These are phyloP conservation scores for Dillenia suffruticosa DNA, from an alignment of 164 flowering plant genomes.

Conservation along the genomic window DNA sequence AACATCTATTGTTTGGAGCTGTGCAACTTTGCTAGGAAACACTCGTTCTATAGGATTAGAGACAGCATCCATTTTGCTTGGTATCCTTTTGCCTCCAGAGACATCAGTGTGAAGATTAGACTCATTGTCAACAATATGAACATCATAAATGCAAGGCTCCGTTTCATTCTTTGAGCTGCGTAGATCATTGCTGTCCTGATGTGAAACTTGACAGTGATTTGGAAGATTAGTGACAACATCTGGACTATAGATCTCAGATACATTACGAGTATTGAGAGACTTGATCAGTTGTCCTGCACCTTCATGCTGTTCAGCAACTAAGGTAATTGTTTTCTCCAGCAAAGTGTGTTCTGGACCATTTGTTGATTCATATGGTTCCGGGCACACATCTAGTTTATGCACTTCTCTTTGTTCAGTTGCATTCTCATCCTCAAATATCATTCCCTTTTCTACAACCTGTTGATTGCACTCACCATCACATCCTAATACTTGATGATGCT, in stretches of 20 bases:
- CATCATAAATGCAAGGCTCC: conserved; percentile 48
- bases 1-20: conserved; percentile 9
- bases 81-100: conserved; percentile 14
- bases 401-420: conserved; percentile 13
- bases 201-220: conserved; percentile 13
- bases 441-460: conserved; percentile 44
- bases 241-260: conserved; percentile 13
- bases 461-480: conserved; percentile 11
- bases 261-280: conserved; percentile 10
- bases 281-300: conserved; percentile 7
- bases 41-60: conserved; percentile 11
- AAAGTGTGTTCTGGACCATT: conserved; percentile 11
- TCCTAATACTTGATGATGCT: conserved; percentile 5
- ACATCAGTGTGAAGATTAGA: conserved; percentile 8
- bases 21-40: conserved; percentile 18
- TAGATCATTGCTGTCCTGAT: not conserved
- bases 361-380: conserved; percentile 3
- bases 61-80: conserved; percentile 5
- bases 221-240: conserved; percentile 12
- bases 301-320: conserved; percentile 21
- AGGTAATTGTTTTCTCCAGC: conserved; percentile 15
- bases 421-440: conserved; percentile 22
- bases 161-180: conserved; percentile 17
- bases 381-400: conserved; percentile 7
- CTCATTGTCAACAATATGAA: conserved; percentile 57